A percentile compares a stretch with the other conserved stretches of the same genome.
phyloP scores from a whole-genome alignment of 495 filamentous ascomycete genomes.

The Neurospora sp. region DNA sequence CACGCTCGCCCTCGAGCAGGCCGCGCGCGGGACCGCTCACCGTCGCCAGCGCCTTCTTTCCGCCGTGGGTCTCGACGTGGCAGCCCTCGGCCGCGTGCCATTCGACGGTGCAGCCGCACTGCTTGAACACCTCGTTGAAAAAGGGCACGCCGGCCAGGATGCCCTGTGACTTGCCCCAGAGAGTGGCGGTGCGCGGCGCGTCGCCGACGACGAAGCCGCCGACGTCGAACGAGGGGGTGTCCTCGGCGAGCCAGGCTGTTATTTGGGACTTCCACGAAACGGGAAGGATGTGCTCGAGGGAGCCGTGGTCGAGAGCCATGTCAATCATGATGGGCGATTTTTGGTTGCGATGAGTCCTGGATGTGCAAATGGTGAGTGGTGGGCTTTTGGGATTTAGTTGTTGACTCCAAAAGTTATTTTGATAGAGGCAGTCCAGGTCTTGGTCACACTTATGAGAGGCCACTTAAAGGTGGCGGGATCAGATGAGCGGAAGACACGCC shows the following conservation, averaged over 20 bases:
- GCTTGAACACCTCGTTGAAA: slow-evolving; percentile 85
- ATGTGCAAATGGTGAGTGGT: background rate
- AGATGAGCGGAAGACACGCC: background rate
- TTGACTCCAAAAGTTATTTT: background rate
- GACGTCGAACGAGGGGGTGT: slow-evolving; percentile 93
- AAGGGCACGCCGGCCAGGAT: slow-evolving; percentile 90
- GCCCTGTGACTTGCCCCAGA: slow-evolving; percentile 82
- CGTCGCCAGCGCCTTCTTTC: slow-evolving; percentile 47
- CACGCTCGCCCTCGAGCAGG: slow-evolving; percentile 50
- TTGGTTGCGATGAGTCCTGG: background rate
- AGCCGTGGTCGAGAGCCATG: slow-evolving; percentile 51
- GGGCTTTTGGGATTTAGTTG: background rate
- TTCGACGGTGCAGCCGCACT: slow-evolving; percentile 79
- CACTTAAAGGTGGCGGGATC: background rate
- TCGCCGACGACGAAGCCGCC: slow-evolving; percentile 95
- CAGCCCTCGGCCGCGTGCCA: slow-evolving; percentile 79
- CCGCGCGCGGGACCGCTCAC: too few species aligned
- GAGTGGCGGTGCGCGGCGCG: slow-evolving; percentile 60
- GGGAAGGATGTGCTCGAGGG: slow-evolving; percentile 72
- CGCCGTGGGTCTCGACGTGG: slow-evolving; percentile 38
- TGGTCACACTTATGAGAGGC: background rate
- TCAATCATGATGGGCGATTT: slow-evolving; percentile 21
- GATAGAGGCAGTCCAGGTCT: background rate
- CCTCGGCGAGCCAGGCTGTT: slow-evolving; percentile 81
- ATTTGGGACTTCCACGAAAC: slow-evolving; percentile 72